Evolutionary conservation across 83 land plant genomes (phyloP).

Genomic region (Diphasiastrum complanatum): DNA sequence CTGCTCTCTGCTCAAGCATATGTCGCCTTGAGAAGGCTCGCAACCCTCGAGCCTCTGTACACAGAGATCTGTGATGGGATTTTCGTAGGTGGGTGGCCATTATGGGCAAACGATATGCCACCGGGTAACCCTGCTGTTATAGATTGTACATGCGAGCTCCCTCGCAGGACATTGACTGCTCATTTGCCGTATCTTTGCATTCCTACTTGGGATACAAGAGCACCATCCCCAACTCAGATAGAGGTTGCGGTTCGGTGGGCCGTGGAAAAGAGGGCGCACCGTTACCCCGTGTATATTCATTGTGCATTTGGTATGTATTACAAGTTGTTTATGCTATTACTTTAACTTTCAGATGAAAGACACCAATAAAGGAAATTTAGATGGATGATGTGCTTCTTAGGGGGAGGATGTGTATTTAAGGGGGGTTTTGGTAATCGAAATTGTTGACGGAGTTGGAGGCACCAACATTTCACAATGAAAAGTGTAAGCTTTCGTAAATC

Average conservation of each 20-base stretch:
- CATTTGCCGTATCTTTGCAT: conserved; percentile 53
- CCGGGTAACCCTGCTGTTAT: conserved; percentile 66
- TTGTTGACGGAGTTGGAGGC: too few species aligned
- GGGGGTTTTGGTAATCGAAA: too few species aligned
- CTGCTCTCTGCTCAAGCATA: conserved; percentile 34
- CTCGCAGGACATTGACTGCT: conserved; percentile 22
- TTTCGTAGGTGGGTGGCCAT: conserved; percentile 92
- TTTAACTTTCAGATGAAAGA: too few species aligned
- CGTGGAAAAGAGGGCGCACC: conserved; percentile 37
- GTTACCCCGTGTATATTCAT: conserved; percentile 53
- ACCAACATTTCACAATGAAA: too few species aligned
- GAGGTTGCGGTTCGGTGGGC: conserved; percentile 76
- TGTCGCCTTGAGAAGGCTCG: conserved; percentile 39
- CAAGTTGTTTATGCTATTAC: too few species aligned
- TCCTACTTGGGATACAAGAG: conserved; percentile 79
- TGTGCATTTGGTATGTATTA: conserved; percentile 68
- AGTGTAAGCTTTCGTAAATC: too few species aligned
- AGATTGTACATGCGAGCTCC: conserved; percentile 89
- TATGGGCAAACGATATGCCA: conserved; percentile 36
- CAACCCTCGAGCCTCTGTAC: conserved; percentile 49
- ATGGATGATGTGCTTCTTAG: too few species aligned
- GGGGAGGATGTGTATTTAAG: too few species aligned
- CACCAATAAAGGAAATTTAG: too few species aligned
- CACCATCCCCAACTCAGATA: conserved; percentile 51
- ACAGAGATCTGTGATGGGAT: conserved; percentile 49